Percentiles rank a stretch among this genome's conserved stretches.
These are phyloP conservation scores for Aspergillus ellipticus DNA, from an alignment of 495 filamentous ascomycete species.

Conservation along the genomic window DNA sequence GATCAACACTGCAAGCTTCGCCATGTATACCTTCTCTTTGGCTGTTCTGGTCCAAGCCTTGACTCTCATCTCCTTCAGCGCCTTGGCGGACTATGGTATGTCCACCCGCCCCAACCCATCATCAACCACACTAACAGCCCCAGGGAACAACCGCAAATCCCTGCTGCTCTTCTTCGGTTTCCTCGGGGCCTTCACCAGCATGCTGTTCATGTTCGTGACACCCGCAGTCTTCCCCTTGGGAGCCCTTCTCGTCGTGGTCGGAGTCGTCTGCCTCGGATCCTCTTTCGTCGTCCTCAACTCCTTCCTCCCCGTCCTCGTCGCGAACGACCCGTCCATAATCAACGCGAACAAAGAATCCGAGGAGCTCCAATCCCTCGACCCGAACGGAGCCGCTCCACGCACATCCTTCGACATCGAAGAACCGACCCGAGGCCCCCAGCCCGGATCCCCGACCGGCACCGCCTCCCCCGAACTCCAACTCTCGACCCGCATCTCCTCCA, in stretches of 20 bases:
- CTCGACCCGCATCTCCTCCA: constrained; percentile 75
- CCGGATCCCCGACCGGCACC: constrained; percentile 2
- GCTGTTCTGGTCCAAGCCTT: constrained; percentile 52
- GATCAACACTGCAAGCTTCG: constrained; percentile 51
- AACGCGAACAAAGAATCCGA: constrained; percentile 18
- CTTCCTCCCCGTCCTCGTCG: constrained; percentile 47
- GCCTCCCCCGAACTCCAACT: constrained; percentile 66
- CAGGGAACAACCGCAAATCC: constrained; percentile 57
- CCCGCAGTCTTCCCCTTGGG: constrained; percentile 70
- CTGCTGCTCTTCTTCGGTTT: constrained; percentile 76
- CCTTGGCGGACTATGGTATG: constrained; percentile 52
- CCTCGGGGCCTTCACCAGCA: constrained; percentile 70
- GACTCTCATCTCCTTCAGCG: constrained; percentile 50
- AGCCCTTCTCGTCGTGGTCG: constrained; percentile 72
- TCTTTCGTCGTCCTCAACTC: constrained; percentile 53
- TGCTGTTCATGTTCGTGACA: constrained; percentile 77
- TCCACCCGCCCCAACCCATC: neutral
- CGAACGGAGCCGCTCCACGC: constrained; percentile 18
- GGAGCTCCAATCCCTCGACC: constrained; percentile 24
- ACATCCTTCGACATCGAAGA: constrained; percentile 37
- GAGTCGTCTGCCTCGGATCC: constrained; percentile 65
- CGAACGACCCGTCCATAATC: constrained; percentile 40
- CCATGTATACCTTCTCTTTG: constrained; percentile 53
- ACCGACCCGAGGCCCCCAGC: neutral
- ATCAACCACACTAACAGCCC: neutral